A percentile compares a stretch with the other conserved stretches of the same genome.
Evolutionary conservation across 352 stramenopile genomes (phyloP).

Genomic region (Phytophthora tubulina): DNA sequence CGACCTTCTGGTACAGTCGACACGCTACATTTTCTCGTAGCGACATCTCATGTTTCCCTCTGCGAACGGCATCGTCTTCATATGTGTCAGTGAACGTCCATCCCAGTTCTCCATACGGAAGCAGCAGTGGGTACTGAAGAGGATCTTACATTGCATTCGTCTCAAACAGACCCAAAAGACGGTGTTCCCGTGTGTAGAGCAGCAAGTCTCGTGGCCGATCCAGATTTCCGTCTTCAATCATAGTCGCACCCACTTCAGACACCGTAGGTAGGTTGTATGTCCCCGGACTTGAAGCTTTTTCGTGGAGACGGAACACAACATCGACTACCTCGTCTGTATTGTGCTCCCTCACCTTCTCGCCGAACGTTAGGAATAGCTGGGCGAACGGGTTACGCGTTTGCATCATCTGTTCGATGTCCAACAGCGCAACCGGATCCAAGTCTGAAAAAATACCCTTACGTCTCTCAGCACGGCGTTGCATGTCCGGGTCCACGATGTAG

Average conservation of each 20-base stretch:
- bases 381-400: constrained; percentile 28
- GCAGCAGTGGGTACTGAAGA: constrained; percentile 13
- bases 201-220: background rate
- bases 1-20: background rate
- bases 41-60: background rate
- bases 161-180: constrained; percentile 9
- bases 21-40: too few species aligned
- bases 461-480: background rate
- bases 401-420: constrained; percentile 21
- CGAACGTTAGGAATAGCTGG: constrained; percentile 2
- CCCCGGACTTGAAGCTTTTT: background rate
- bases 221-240: constrained; percentile 3
- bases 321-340: background rate
- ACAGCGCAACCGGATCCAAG: background rate
- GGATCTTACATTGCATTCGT: constrained; percentile 9
- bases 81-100: constrained; percentile 20
- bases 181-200: background rate
- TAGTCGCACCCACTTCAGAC: constrained; percentile 1
- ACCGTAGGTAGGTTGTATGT: constrained; percentile 18
- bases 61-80: background rate
- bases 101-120: constrained; percentile 13
- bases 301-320: background rate
- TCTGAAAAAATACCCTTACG: constrained; percentile 1
- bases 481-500: constrained; percentile 18
- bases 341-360: background rate